Percentiles rank a stretch among this genome's conserved stretches.
Conservation (phyloP, 148 eudicot genomes). For the Arbutus unedo region DNA sequence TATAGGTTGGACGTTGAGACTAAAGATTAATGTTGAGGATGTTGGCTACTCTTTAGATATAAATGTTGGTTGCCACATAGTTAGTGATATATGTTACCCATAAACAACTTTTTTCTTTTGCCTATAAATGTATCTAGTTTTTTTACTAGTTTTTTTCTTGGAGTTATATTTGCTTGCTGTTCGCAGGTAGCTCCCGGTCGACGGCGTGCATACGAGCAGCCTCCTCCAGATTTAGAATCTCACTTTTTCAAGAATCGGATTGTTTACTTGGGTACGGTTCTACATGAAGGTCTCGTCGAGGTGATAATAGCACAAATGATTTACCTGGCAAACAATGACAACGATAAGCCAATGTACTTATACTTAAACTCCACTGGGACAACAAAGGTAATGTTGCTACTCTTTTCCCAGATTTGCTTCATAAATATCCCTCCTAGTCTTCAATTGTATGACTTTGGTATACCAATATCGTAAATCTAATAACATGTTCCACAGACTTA, state of each 20-base stretch:
- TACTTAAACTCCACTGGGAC: constrained; percentile 93
- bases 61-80: not conserved
- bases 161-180: not conserved
- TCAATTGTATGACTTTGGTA: not conserved
- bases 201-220: constrained; percentile 83
- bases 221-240: constrained; percentile 96
- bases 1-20: not conserved
- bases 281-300: constrained; percentile 69
- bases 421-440: constrained; percentile 10
- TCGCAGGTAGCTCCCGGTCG: constrained; percentile 79
- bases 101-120: not conserved
- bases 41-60: not conserved
- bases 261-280: constrained; percentile 82
- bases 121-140: not conserved
- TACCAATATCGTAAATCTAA: not conserved
- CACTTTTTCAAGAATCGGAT: constrained; percentile 75
- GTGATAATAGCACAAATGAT: constrained; percentile 76
- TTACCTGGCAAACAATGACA: constrained; percentile 78
- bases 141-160: not conserved
- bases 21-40: not conserved
- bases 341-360: constrained; percentile 77
- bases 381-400: constrained; percentile 49
- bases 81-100: no score
- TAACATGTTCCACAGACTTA: not conserved
- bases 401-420: constrained; percentile 5